Evolutionary conservation across 805 yeast genomes (phyloP), one percentile per base, ranked within the genome.

Genomic region (Candida loeiensis): DNA sequence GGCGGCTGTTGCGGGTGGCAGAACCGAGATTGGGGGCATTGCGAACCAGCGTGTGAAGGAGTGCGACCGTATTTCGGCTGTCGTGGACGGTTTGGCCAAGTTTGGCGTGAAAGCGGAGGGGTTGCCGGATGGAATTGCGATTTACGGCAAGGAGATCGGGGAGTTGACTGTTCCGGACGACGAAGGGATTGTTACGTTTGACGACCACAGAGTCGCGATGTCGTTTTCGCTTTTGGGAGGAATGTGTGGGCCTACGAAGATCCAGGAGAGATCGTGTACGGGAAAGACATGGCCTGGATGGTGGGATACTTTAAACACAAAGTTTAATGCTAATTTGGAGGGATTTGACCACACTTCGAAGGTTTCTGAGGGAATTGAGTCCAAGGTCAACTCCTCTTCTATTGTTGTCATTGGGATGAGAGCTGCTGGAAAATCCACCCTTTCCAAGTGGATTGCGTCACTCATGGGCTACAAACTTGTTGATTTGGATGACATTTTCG

Each of bases 241-340:
- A 25, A 70, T 86, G 53, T 74, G 77, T 36, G 70, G 68, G 3
- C 80, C 85, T 1, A 91, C 85, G 1, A 69, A 80, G 47, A 79
- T 93, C 44, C 79, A 82, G 49, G 96, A 91, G 56, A 80, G 97
- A 64, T 77, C 84, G 18, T 88, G 97, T 58, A 95, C 96, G 1
- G 95, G 91, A 42, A 93, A 93, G 68, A 93, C 99, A 0, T 93
- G 99, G 99, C 99, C 99, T 15, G 98, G 97, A 27, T 93, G 99
- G 99, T 93, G 99, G 99, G 99, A 93, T 64, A 76, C 81, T 25
- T 69, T 93, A 47, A 89, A 81, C 57, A 75, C 84, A 36, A 64
- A 73, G 35, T 77, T 93, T 52, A 74, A 79, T 15, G 83, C 77
- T 18, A 53, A 62, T 8, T 61, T 93, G 26, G 84, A 80, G 53